Base-by-base conservation (phyloP, 306 rosid genomes). In the Dalbergia cochinchinensis region DNA sequence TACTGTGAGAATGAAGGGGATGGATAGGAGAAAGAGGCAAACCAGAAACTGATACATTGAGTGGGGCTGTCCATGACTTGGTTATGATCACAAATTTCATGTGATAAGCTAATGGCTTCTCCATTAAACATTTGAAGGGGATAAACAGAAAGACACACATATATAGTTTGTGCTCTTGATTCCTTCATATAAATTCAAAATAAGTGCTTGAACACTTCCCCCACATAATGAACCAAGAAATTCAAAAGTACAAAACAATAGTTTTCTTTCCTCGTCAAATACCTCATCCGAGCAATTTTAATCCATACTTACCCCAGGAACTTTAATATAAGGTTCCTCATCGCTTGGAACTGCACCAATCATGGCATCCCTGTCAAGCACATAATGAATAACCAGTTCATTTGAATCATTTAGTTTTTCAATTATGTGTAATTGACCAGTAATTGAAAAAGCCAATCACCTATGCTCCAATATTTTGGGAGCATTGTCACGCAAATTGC, bases 271-370 rank as follows among this genome's bases (percentile, higher is more conserved):
- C 69, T 75, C n/a, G 5, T 22, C 69, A 69, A 65, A 74, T 16
- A 79, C 79, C 78, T 80, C 70, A 66, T 26, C 74, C 55, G 42
- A 68, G 58, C 18, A 37, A 37, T 53, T 67, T 63, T 65, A 92
- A 69, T 92, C 97, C 84, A 87, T 91, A 82, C 82, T 92, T 62
- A 91, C 94, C 85, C 74, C 87, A 1, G 94, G 98, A 83, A 94
- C 98, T 88, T 83, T 89, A 54, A 94, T 89, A 71, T 85, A 91
- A 22, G 90, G 94, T 73, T 92, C 90, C 81, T 91, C 98, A 61
- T 86, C 91, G 69, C 82, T 88, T 34, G 98, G 97, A 79, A 94
- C 81, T 63, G 89, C 91, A 69, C 86, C 86, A 79, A 92, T 87
- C 75, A 92, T 82, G 78, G 85, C 86, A 65, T 90, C 88, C 85